These are phyloP conservation scores for Aureobasidium namibiae DNA, from an alignment of 2,329 filamentous ascomycete species.

Conservation along the genomic window DNA sequence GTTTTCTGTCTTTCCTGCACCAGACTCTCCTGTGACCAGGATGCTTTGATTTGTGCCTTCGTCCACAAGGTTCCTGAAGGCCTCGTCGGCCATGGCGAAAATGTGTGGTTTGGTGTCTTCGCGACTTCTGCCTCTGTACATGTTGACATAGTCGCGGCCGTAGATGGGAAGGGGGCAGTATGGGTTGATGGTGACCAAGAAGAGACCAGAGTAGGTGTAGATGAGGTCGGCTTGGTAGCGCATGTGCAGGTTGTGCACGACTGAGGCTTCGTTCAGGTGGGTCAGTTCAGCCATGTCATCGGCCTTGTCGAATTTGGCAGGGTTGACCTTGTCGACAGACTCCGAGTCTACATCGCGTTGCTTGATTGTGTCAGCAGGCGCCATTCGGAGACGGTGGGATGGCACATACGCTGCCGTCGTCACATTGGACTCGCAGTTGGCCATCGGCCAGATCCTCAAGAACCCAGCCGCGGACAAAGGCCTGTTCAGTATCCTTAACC, in stretches of 20 bases:
- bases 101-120: slow-evolving; percentile 97
- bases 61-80: slow-evolving; percentile 90
- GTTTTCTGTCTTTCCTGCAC: slow-evolving; percentile 96
- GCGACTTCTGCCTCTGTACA: slow-evolving; percentile 85
- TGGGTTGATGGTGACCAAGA: slow-evolving; percentile 93
- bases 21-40: slow-evolving; percentile 93
- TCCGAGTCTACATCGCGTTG: slow-evolving; percentile 82
- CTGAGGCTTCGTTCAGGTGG: slow-evolving; percentile 93
- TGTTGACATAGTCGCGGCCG: slow-evolving; percentile 91
- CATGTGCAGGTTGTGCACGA: slow-evolving; percentile 93
- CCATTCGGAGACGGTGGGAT: slow-evolving; percentile 14
- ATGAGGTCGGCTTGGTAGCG: slow-evolving; percentile 94
- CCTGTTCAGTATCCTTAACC: slow-evolving; percentile 77
- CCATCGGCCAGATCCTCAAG: slow-evolving; percentile 68
- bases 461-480: slow-evolving; percentile 89
- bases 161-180: slow-evolving; percentile 95
- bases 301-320: slow-evolving; percentile 98
- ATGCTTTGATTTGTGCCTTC: slow-evolving; percentile 97
- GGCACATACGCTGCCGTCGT: slow-evolving; percentile 73
- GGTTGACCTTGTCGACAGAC: slow-evolving; percentile 96
- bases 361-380: slow-evolving; percentile 34
- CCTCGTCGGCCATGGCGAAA: slow-evolving; percentile 93
- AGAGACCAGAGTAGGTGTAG: slow-evolving; percentile 93
- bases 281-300: slow-evolving; percentile 99
- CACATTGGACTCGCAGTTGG: slow-evolving; percentile 77